phyloP scores from a whole-genome alignment of 2,329 filamentous ascomycete species.

The Penicillium sp. region DNA sequence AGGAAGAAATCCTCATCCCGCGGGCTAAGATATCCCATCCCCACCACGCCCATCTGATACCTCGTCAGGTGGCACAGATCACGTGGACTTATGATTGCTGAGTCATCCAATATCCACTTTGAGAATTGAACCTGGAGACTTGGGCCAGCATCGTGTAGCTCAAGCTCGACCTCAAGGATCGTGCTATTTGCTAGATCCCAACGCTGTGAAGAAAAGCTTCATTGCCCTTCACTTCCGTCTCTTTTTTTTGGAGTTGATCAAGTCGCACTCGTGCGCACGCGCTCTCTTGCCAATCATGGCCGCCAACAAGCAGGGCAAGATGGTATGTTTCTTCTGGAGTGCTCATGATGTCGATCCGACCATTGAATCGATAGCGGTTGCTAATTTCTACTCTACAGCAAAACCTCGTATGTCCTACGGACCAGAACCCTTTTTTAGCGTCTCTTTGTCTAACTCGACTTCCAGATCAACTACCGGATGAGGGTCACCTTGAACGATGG shows the following conservation, averaged over 20 bases:
- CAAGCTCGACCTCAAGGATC: conserved; percentile 17
- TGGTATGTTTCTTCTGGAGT: conserved; percentile 61
- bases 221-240: conserved; percentile 23
- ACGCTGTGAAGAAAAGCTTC: conserved; percentile 12
- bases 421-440: background rate
- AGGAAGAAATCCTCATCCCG: background rate
- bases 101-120: conserved; percentile 10
- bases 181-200: conserved; percentile 13
- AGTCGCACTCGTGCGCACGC: conserved; percentile 45
- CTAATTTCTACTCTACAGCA: conserved; percentile 42
- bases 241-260: conserved; percentile 24
- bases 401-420: conserved; percentile 53
- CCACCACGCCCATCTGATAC: too few relatives aligned
- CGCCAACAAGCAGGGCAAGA: conserved; percentile 94
- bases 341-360: conserved; percentile 3
- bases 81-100: background rate
- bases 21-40: too few relatives aligned
- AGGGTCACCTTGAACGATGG: conserved; percentile 91
- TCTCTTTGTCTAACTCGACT: conserved; percentile 42
- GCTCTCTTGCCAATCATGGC: conserved; percentile 45
- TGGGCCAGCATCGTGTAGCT: conserved; percentile 7
- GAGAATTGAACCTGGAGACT: conserved; percentile 12
- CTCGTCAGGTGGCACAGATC: background rate
- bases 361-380: conserved; percentile 47
- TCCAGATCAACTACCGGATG: conserved; percentile 98